A percentile compares a stretch with the other conserved stretches of the same genome.
Conservation (phyloP, 2,329 filamentous ascomycete species). For the Cytospora leucostoma region DNA sequence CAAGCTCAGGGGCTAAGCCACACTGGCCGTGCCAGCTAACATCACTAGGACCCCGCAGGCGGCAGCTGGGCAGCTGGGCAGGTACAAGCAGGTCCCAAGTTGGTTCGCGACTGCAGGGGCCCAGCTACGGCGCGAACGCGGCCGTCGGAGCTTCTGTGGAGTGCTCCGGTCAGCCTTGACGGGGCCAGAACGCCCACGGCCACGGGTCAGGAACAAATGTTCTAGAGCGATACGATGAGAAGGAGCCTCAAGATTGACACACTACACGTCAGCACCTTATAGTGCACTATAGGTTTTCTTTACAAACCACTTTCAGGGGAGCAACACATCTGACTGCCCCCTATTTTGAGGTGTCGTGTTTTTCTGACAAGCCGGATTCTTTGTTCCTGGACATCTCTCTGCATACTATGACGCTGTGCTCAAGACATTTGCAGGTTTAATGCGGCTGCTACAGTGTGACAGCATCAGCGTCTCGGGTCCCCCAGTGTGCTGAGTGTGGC, state of each 20-base stretch:
- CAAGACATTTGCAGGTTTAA: slow-evolving; percentile 16
- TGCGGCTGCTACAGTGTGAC: slow-evolving; percentile 23
- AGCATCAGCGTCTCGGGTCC: slow-evolving; percentile 22
- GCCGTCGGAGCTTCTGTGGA: slow-evolving; percentile 1
- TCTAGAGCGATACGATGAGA: slow-evolving; percentile 1
- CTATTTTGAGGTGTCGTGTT: not conserved
- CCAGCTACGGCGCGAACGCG: not conserved
- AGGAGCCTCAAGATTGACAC: not conserved
- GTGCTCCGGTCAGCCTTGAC: not conserved
- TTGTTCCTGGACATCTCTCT: slow-evolving; percentile 1
- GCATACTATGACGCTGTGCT: slow-evolving; percentile 20
- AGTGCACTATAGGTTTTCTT: not conserved
- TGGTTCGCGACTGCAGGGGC: not conserved
- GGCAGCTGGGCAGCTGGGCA: too few relatives aligned
- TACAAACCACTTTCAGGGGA: not conserved
- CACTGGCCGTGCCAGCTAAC: not conserved
- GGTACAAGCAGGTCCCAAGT: not conserved
- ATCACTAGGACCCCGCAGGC: not conserved
- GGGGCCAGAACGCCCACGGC: slow-evolving; percentile 1
- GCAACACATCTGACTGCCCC: not conserved
- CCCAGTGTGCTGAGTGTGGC: slow-evolving; percentile 5
- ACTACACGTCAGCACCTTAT: not conserved
- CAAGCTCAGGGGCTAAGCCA: not conserved
- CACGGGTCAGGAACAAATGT: not conserved
- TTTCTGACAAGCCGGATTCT: not conserved